Conservation (phyloP, 2,329 filamentous ascomycete species). For the Penicillium sp. region DNA sequence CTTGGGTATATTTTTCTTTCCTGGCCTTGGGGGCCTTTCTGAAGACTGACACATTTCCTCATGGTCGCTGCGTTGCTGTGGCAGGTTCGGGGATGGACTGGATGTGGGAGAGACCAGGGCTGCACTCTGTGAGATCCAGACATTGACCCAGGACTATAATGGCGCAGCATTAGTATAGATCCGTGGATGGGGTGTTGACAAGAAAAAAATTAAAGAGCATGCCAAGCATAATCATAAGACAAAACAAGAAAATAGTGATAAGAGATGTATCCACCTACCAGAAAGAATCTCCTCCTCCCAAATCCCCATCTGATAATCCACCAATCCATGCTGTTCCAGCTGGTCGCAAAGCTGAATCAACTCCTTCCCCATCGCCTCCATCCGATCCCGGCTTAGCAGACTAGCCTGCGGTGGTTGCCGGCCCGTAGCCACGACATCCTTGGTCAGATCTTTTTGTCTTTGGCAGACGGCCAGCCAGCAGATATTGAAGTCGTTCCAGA, state of each 20-base stretch:
- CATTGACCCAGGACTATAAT: constrained; percentile 54
- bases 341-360: constrained; percentile 80
- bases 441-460: constrained; percentile 75
- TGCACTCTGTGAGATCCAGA: constrained; percentile 54
- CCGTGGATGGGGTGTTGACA: neutral
- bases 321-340: constrained; percentile 86
- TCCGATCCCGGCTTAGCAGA: constrained; percentile 66
- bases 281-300: constrained; percentile 91
- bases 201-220: no score
- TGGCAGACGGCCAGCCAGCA: constrained; percentile 85
- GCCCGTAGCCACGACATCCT: constrained; percentile 60
- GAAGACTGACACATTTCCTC: constrained; percentile 9
- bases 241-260: neutral
- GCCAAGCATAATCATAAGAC: neutral
- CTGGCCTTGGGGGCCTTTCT: neutral
- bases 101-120: constrained; percentile 30
- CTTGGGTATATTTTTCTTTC: neutral
- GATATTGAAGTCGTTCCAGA: constrained; percentile 95
- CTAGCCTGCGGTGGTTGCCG: constrained; percentile 60
- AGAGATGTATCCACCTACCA: constrained; percentile 57
- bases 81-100: constrained; percentile 24
- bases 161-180: neutral
- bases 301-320: constrained; percentile 96
- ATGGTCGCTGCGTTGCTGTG: constrained; percentile 28
- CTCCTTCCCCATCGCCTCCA: constrained; percentile 80